Evolutionary conservation across 108 stramenopile species (phyloP).

Genomic region (Seminavis robusta): DNA sequence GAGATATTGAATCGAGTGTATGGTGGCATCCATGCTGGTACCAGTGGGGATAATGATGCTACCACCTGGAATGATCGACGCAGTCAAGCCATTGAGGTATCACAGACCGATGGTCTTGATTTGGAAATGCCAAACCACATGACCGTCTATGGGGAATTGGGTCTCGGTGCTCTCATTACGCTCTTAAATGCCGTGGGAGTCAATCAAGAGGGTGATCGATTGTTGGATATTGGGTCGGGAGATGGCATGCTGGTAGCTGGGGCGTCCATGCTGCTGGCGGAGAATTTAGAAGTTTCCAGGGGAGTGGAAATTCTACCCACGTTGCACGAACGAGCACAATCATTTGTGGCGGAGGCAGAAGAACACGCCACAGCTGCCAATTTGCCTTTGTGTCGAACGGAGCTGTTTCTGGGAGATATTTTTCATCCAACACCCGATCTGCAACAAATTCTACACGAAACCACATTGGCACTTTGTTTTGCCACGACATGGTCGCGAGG

Average conservation of each 20-base stretch:
- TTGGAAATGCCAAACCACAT: constrained; percentile 21
- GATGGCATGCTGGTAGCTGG: constrained; percentile 33
- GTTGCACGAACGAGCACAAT: constrained; percentile 11
- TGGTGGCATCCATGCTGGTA: too few species aligned
- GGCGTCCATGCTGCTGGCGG: constrained; percentile 26
- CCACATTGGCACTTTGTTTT: constrained; percentile 37
- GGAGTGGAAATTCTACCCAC: constrained; percentile 33
- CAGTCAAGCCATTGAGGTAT: too few species aligned
- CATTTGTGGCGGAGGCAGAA: not conserved
- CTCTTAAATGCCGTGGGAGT: constrained; percentile 41
- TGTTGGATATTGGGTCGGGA: constrained; percentile 34
- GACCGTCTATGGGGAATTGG: constrained; percentile 35
- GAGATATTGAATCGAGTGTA: too few species aligned
- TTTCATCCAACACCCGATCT: not conserved
- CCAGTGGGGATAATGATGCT: too few species aligned
- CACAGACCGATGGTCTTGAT: too few species aligned
- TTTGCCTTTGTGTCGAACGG: too few species aligned
- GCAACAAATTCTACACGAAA: constrained; percentile 6
- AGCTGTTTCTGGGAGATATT: too few species aligned
- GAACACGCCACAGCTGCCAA: not conserved
- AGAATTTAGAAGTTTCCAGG: constrained; percentile 5
- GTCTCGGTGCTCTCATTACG: constrained; percentile 14
- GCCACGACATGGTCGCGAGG: constrained; percentile 33
- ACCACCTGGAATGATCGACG: too few species aligned
- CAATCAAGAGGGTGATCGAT: constrained; percentile 17